Evolutionary conservation across 2,329 filamentous ascomycete species (phyloP).

Genomic region (Xylariaceae sp.): DNA sequence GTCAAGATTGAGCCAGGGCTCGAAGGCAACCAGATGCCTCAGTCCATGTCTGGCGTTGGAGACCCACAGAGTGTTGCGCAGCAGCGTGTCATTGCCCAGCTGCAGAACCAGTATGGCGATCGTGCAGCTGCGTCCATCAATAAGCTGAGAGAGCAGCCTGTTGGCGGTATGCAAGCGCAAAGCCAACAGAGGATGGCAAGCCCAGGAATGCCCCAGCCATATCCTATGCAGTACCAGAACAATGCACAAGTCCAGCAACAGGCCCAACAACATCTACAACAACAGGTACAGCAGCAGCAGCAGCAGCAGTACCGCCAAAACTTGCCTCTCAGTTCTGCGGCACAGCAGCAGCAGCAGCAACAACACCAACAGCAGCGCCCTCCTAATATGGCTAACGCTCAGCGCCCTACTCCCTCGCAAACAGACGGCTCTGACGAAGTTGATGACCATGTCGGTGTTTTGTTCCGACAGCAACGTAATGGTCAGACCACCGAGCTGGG

Average conservation of each 20-base stretch:
- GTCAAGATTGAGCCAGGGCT: constrained; percentile 45
- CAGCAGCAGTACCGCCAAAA: constrained; percentile 24
- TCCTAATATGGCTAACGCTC: constrained; percentile 38
- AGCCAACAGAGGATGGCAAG: constrained; percentile 24
- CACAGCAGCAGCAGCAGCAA: constrained; percentile 1
- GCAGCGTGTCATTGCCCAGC: constrained; percentile 48
- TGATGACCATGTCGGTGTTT: constrained; percentile 51
- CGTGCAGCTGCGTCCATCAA: constrained; percentile 62
- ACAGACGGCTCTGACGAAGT: constrained; percentile 68
- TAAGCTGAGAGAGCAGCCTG: constrained; percentile 42
- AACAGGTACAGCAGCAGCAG: constrained; percentile 1
- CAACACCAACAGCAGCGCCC: constrained; percentile 31
- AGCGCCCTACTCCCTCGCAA: constrained; percentile 47
- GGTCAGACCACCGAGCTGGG: constrained; percentile 52
- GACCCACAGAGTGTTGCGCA: constrained; percentile 13
- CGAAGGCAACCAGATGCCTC: constrained; percentile 24
- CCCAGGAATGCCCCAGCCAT: constrained; percentile 20
- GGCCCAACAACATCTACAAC: constrained; percentile 26
- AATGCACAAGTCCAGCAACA: constrained; percentile 28
- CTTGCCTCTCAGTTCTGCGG: constrained; percentile 6
- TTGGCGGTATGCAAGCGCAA: constrained; percentile 22
- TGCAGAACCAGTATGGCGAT: constrained; percentile 56
- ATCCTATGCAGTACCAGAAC: constrained; percentile 23
- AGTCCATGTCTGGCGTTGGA: constrained; percentile 4
- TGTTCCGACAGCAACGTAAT: constrained; percentile 51